Evolutionary conservation across 148 eudicot species (phyloP), one percentile per base, ranked within the genome.

Genomic region (Beta vulgaris): DNA sequence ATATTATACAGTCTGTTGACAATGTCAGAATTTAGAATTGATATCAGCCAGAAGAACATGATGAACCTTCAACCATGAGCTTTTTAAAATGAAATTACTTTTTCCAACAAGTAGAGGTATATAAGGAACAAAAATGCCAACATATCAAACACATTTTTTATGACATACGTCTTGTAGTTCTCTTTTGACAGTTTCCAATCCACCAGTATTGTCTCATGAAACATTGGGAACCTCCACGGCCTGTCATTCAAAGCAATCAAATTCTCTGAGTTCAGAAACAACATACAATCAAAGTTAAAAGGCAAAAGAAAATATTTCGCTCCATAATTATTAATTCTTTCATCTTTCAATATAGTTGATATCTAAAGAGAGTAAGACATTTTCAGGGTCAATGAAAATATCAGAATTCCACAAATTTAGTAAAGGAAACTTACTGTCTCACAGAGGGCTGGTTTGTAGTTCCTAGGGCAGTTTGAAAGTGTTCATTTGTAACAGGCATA

Each of bases 221-320:
- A 82, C 84, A 72, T 90, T 90, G 7, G 95, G 95, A 32, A 90
- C 90, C 73, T 90, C 95, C 74, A 90, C 88, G 71, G 86, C 90
- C 88, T 89, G 74, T 23, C 3, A 59, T 34, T 0, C 1, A 36
- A n/a, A 36, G 12, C 37, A 6, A 13, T 37, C 19, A 36, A 25
- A 14, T 1, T 35, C n/a, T 36, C 3, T 10, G 26, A 36, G 1
- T 71, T 0, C 49, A 65, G 26, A 77, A 11, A 49, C 6, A 34
- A 60, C 25, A 77, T 10, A 49, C 6, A 34, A 60, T 32, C 35
- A 21, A 43, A 13, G 0, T 3, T 5, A n/a, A 9, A 29, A 32
- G 51, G 21, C 35, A 13, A 69, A 14, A 48, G 37, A 55, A 32
- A 16, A 57, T 37, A 53, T 23, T 21, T 36, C 65, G 6, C 18